Base-by-base conservation (phyloP, 176 grass and related monocot genomes). In the Paspalum notatum region DNA sequence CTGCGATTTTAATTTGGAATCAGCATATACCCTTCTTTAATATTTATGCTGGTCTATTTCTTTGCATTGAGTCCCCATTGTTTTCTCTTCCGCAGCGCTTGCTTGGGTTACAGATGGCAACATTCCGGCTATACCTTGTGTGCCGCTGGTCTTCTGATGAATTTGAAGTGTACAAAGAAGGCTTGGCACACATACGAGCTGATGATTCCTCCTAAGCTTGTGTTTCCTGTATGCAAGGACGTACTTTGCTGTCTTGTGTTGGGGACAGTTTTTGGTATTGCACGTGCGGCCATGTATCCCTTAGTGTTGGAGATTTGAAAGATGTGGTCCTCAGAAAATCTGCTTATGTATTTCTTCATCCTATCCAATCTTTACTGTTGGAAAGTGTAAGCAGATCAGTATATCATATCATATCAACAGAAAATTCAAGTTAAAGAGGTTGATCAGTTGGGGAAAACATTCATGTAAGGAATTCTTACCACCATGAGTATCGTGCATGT, bases 141-240 rank as follows among this genome's bases (percentile, higher is more conserved):
- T 93, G 90, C 67, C 85, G 86, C 46, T 98, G 95, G 92, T 83
- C 86, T 1, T 40, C 80, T 1, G 92, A 98, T 64, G 84, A 95
- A 69, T 93, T 95, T 51, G 96, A 98, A 82, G 75, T 80, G 24
- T 95, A 98, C 70, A 93, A 83, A 72, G 90, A 93, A 81, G 92
- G 86, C 0, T 78, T 98, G 75, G 82, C 82, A 24, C 84, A 84
- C 10, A 55, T 85, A 52, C n/a, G 10, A 71, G 77, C 47, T 58
- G 77, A 91, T 15, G 88, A 91, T 17, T 95, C 77, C 5, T 81
- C 91, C 66, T 94, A 87, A 90, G 62, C 26, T 45, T 58, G 18
- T 17, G 9, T 45, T 6, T 14, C 13, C 53, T 47, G 9, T 77
- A 41, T 49, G 57, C 21, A 42, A 22, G 40, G 12, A 20, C 12